Base-by-base conservation (phyloP, 1,139 yeast species). In the Scheffersomyces cryptocercus region DNA sequence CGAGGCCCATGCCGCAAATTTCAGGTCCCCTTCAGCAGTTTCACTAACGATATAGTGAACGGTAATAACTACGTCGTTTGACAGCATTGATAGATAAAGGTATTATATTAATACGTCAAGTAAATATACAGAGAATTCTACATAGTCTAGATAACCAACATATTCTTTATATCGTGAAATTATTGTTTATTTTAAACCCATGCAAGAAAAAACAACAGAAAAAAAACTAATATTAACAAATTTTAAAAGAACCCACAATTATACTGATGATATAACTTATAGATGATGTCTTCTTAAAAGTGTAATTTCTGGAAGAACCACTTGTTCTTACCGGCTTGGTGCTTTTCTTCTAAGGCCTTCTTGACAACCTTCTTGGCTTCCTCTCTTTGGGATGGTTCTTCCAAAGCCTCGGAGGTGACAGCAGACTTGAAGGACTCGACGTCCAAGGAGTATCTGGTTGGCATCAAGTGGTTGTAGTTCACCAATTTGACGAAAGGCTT, bases 381-480 rank as follows among this genome's bases (percentile, higher is more conserved):
- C 79, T 86, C 96, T 77, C 96, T 88, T 81, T 91, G 97, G 60
- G 98, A 82, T 79, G 98, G 97, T 84, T 95, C 98, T 72, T 83
- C 84, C 75, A 95, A 88, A 67, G 98, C 83, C 75, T 91, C 98
- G 62, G 95, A 79, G 62, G 97, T 79, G 68, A 95, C 89, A 67
- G 84, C 87, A 65, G 87, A 70, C 85, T 93, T 93, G 84, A 95
- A 85, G 62, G 91, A 79, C 75, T 93, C 98, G 67, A 93, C 95
- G 73, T 93, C 98, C 69, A 95, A 85, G 53, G 96, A 84, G 88
- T 95, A 95, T 85, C 99, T 93, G 70, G 99, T 95, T 82, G 99
- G 99, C 95, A 95, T 86, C 77, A 95, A 83, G 79, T 95, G 99
- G 93, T 90, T 91, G 96, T 91, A 95, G 97, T 95, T 95, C 75